Base-by-base conservation (phyloP, 108 stramenopile species). In the Fragilariopsis cylindrus region DNA sequence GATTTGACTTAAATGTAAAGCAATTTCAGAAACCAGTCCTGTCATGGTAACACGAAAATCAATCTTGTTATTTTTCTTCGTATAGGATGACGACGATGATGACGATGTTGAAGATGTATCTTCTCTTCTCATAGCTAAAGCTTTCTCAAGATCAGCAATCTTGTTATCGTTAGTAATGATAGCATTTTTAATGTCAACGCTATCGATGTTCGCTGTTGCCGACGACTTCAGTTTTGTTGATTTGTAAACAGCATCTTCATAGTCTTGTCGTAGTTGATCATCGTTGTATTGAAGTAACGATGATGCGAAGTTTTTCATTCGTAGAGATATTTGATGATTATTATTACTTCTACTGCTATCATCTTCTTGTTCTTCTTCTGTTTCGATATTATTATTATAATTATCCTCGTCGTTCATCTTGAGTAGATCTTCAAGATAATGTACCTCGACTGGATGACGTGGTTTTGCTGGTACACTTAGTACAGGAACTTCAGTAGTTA, bases 401-500 rank as follows among this genome's bases (percentile, higher is more conserved):
- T 48, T 57, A 19, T 64, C 71, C 11, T 44, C 70, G 39, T 78
- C 18, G 43, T 50, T 21, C 5, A 13, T 5, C 16, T 15, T 41
- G 0, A 58, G 5, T 41, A 52, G 0, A 41, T 48, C 50, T 21
- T 58, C 62, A 3, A 63, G 44, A 56, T 58, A 57, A 6, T 13
- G 15, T 7, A 6, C 16, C 30, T 58, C 41, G 0, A 46, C 44
- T 40, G 55, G 55, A 43, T 47, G 56, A 13, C 9, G 18, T 21
- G 62, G 41, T 41, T 71, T 42, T 3, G 88, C 84, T 12, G 84
- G 87, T 62, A 87, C 84, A 15, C 81, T 81, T 48, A 77, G 74
- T 1, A 85, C 87, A 0, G 86, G 90, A 53, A 91, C 80, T 16
- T 67, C 98, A 45, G 97, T 98, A 39, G 81, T 81, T 8, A 98